phyloP scores from a whole-genome alignment of 305 asterid genomes.

The Withania somnifera region DNA sequence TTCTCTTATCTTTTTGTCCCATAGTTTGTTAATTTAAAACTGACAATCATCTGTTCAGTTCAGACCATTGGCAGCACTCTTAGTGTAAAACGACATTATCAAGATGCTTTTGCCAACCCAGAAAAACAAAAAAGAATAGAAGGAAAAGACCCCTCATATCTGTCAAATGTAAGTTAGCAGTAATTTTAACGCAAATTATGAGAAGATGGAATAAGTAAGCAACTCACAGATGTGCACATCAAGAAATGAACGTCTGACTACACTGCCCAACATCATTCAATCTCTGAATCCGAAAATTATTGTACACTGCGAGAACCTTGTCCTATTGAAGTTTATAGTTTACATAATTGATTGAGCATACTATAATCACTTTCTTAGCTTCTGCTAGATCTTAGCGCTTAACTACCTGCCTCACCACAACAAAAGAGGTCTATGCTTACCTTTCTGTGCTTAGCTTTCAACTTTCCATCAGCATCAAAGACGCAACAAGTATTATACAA shows the following conservation, averaged over 20 bases:
- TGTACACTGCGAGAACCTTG: not conserved
- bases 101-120: not conserved
- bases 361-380: not conserved
- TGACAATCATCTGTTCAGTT: not conserved
- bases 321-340: not conserved
- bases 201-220: not conserved
- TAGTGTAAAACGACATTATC: not conserved
- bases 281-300: not conserved
- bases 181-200: not conserved
- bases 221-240: not conserved
- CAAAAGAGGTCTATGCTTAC: conserved; percentile 20
- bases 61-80: not conserved
- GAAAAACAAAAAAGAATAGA: not conserved
- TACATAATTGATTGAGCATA: not conserved
- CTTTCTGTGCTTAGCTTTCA: conserved; percentile 94
- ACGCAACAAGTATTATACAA: conserved; percentile 86
- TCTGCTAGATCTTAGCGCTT: not conserved
- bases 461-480: conserved; percentile 73
- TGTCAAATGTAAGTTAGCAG: not conserved
- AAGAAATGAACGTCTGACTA: not conserved
- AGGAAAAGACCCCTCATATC: not conserved
- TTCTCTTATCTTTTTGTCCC: not conserved
- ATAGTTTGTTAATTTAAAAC: not conserved
- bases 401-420: not conserved
- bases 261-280: not conserved